Percentiles rank a stretch among this genome's conserved stretches.
phyloP scores from a whole-genome alignment of 1,284 basidiomycete species.

The Rhizoctonia solani region DNA sequence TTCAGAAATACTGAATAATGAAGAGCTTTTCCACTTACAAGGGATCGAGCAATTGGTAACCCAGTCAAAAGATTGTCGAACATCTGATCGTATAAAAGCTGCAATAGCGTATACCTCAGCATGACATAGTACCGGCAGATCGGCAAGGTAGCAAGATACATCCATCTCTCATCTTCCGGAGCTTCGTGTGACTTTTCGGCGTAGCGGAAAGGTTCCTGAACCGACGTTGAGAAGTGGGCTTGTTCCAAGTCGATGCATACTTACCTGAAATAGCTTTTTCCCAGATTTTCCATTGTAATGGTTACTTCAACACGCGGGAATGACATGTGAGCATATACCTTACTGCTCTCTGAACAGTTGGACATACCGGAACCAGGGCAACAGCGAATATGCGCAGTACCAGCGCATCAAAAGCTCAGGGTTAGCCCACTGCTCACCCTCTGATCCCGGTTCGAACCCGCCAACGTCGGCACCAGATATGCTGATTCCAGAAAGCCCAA shows the following conservation, averaged over 20 bases:
- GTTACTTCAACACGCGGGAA: neutral
- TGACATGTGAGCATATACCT: neutral
- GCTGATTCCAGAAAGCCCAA: constrained; percentile 31
- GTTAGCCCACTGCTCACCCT: constrained; percentile 19
- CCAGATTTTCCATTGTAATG: constrained; percentile 31
- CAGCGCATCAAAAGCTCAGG: constrained; percentile 36
- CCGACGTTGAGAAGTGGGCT: neutral
- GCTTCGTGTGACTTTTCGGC: constrained; percentile 7
- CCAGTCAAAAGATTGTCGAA: constrained; percentile 34
- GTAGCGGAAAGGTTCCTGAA: constrained; percentile 25
- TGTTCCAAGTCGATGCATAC: neutral
- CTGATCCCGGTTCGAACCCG: constrained; percentile 20
- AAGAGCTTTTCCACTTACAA: constrained; percentile 4
- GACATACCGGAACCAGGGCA: constrained; percentile 32
- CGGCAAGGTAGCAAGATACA: constrained; percentile 12
- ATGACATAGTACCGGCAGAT: constrained; percentile 33
- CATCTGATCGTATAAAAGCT: constrained; percentile 35
- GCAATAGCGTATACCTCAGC: constrained; percentile 30
- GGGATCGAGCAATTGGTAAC: constrained; percentile 32
- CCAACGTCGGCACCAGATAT: constrained; percentile 33
- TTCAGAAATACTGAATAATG: neutral
- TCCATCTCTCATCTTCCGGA: constrained; percentile 30
- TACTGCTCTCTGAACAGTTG: neutral
- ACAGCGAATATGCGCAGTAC: constrained; percentile 31
- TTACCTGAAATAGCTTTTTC: constrained; percentile 32